Evolutionary conservation across 768 basidiomycete genomes (phyloP).

Genomic region (Boletus subparvulus): DNA sequence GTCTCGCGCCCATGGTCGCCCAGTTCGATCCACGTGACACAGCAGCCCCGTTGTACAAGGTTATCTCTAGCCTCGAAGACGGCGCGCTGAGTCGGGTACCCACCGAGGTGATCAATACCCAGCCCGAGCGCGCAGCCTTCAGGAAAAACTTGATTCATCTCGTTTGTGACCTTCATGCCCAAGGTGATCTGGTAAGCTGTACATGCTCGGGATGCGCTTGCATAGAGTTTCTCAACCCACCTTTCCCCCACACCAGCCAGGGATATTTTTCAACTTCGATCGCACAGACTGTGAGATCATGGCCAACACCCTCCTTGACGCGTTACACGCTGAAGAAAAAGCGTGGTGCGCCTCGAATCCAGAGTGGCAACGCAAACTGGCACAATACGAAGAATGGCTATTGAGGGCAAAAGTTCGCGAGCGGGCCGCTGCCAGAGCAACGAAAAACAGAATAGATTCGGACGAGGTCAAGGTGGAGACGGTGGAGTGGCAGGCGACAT

Average conservation of each 20-base stretch:
- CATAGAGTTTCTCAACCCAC: background rate
- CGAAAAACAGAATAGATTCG: slow-evolving; percentile 38
- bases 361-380: slow-evolving; percentile 51
- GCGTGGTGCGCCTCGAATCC: slow-evolving; percentile 47
- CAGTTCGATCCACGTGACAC: slow-evolving; percentile 37
- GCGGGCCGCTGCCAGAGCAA: slow-evolving; percentile 39
- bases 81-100: slow-evolving; percentile 26
- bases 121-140: slow-evolving; percentile 36
- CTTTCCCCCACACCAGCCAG: slow-evolving; percentile 43
- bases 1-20: slow-evolving; percentile 38
- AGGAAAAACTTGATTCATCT: slow-evolving; percentile 48
- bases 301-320: slow-evolving; percentile 37
- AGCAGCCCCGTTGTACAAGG: slow-evolving; percentile 33
- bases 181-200: slow-evolving; percentile 51
- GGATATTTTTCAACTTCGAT: slow-evolving; percentile 68
- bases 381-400: slow-evolving; percentile 52
- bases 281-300: slow-evolving; percentile 58
- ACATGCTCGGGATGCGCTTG: background rate
- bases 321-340: slow-evolving; percentile 44
- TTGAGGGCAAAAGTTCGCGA: slow-evolving; percentile 47
- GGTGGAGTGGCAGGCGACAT: slow-evolving; percentile 49
- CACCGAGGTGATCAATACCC: slow-evolving; percentile 27
- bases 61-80: slow-evolving; percentile 45
- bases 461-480: slow-evolving; percentile 26
- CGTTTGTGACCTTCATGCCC: slow-evolving; percentile 55